Evolutionary conservation across 2,329 filamentous ascomycete genomes (phyloP), one percentile per base, ranked within the genome.

Genomic region (Penicillium fuscoglaucum): DNA sequence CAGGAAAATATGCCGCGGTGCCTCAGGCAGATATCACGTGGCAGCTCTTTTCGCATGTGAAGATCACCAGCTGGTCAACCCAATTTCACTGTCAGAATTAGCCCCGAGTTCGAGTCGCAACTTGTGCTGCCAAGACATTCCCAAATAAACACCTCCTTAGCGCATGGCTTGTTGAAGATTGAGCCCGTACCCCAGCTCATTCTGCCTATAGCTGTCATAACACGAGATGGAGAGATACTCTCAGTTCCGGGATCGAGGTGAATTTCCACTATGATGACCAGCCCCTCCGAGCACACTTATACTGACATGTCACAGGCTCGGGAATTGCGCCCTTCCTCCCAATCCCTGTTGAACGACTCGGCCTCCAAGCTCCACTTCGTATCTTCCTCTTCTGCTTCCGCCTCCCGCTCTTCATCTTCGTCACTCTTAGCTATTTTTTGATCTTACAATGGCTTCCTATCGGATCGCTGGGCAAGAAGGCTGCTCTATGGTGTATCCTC

Each of bases 311-410:
- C 19, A 5, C 48, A 98, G 93, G 93, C 65, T 96, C 95, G 66
- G 93, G 95, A 69, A 96, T 99, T 74, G 91, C 95, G 64, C 95
- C 95, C 58, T 99, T 99, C 80, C 88, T 98, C 61, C 93, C 95
- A 17, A 84, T 93, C 55, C 83, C 87, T 19, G 84, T 88, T 7
- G 84, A 87, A 48, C 79, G 86, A 26, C 83, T 87, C 12, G 77
- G 84, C 58, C 73, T 90, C 60, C 85, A 86, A 64, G 81, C 86
- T 17, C 80, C 90, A 19, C 72, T 90, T 55, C 86, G 90, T 68
- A 69, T 86, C 58, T 83, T 89, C 72, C 81, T 98, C 67, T 96
- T 97, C 79, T 78, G 87, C 74, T 80, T 95, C 70, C 90, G 93
- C 56, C 82, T 96, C 7, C 90, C 92, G 1, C 75, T 96, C 57